Conservation (phyloP, 257 asterid species). For the Solanum acaule region DNA sequence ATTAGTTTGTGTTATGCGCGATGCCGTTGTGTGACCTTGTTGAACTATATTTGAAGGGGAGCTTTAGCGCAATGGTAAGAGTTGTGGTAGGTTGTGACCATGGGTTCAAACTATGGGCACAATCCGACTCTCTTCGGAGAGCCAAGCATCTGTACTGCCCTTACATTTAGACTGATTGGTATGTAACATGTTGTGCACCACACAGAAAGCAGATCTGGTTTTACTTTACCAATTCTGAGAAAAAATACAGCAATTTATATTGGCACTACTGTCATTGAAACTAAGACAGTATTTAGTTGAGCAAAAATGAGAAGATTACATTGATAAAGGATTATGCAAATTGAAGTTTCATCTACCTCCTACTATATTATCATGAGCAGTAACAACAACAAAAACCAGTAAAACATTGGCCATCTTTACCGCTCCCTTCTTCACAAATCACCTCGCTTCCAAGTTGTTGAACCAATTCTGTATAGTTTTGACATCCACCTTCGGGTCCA, state of each 20-base stretch:
- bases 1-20: background rate
- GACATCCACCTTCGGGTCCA: background rate
- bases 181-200: background rate
- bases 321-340: background rate
- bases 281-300: background rate
- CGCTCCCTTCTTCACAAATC: background rate
- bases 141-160: background rate
- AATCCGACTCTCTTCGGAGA: background rate
- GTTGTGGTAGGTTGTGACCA: background rate
- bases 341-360: background rate
- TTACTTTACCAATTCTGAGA: background rate
- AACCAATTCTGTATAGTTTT: background rate
- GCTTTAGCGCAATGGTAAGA: background rate
- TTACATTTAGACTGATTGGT: background rate
- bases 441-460: background rate
- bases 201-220: background rate
- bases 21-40: background rate
- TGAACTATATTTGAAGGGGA: no score
- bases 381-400: background rate
- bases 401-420: background rate
- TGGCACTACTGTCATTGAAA: background rate
- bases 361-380: background rate
- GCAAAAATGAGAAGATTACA: background rate
- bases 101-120: background rate
- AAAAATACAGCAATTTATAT: background rate